A percentile compares a stretch with the other conserved stretches of the same genome.
Evolutionary conservation across 1,139 yeast genomes (phyloP).

Genomic region (Scheffersomyces illinoinensis): DNA sequence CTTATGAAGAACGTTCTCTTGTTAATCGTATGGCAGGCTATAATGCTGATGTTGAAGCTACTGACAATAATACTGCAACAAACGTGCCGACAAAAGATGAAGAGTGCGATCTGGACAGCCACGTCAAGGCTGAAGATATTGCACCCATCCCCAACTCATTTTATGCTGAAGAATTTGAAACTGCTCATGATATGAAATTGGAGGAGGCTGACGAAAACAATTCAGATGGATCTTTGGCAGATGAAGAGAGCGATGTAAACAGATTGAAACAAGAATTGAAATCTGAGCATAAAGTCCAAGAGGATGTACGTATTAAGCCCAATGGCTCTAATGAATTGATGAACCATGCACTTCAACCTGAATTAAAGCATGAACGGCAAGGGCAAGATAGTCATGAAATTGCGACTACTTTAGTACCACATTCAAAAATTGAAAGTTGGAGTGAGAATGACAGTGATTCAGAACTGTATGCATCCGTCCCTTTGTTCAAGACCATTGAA

Average conservation of each 20-base stretch:
- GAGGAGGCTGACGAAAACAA: constrained; percentile 18
- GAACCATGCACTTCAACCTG: not conserved
- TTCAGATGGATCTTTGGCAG: constrained; percentile 33
- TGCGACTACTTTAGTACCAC: not conserved
- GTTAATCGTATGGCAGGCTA: constrained; percentile 12
- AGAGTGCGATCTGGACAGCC: not conserved
- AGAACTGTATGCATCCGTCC: constrained; percentile 7
- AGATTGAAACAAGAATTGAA: constrained; percentile 7
- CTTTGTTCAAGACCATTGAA: constrained; percentile 33
- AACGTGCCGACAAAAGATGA: constrained; percentile 4
- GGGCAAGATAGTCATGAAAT: not conserved
- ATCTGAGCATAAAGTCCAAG: not conserved
- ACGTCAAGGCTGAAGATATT: not conserved
- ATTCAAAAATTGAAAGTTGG: constrained; percentile 3
- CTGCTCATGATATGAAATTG: constrained; percentile 7
- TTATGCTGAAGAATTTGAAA: constrained; percentile 11
- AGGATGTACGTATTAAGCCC: not conserved
- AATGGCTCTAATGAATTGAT: not conserved
- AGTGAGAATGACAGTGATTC: not conserved
- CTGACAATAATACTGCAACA: constrained; percentile 12
- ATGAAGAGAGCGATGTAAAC: constrained; percentile 16
- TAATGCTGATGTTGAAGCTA: constrained; percentile 22
- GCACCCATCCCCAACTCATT: constrained; percentile 23
- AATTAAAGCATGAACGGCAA: not conserved
- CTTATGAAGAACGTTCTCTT: not conserved